Percentiles rank a stretch among this genome's conserved stretches.
Evolutionary conservation across 345 rosid genomes (phyloP).

Genomic region (Eucalyptus viminalis): DNA sequence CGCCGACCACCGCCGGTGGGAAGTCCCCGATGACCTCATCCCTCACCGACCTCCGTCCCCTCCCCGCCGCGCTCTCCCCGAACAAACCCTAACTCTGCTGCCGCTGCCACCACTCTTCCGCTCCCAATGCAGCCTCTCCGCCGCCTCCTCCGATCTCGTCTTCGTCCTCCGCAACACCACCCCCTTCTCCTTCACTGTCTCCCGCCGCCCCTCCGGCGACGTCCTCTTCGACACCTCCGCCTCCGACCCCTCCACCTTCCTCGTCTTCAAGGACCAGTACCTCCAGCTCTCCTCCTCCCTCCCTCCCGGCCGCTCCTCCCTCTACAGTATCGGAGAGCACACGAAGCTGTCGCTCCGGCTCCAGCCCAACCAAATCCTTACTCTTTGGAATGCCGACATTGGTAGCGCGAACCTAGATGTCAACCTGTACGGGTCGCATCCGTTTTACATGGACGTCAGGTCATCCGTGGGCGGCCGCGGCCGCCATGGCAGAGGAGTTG

Average conservation of each 20-base stretch:
- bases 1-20: slow-evolving; percentile 35
- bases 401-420: fast-evolving
- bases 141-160: too few relatives aligned
- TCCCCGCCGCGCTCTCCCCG: neutral
- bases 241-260: neutral
- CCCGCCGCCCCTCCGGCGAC: too few relatives aligned
- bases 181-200: too few relatives aligned
- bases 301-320: slow-evolving; percentile 26
- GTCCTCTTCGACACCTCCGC: too few relatives aligned
- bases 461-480: neutral
- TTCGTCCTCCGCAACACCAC: too few relatives aligned
- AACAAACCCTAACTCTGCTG: neutral
- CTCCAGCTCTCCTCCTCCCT: slow-evolving; percentile 50
- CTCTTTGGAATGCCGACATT: slow-evolving; percentile 47
- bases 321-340: slow-evolving; percentile 74
- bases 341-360: slow-evolving; percentile 43
- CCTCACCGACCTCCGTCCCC: slow-evolving; percentile 7
- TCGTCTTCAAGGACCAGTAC: slow-evolving; percentile 46
- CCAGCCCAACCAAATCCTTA: slow-evolving; percentile 10
- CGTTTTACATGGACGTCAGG: neutral
- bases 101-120: too few relatives aligned
- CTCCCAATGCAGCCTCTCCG: too few relatives aligned
- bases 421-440: too few relatives aligned
- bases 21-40: slow-evolving; percentile 38
- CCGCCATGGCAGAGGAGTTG: neutral